phyloP scores from a whole-genome alignment of 2,329 filamentous ascomycete genomes.

The Neodidymelliopsis sp. region DNA sequence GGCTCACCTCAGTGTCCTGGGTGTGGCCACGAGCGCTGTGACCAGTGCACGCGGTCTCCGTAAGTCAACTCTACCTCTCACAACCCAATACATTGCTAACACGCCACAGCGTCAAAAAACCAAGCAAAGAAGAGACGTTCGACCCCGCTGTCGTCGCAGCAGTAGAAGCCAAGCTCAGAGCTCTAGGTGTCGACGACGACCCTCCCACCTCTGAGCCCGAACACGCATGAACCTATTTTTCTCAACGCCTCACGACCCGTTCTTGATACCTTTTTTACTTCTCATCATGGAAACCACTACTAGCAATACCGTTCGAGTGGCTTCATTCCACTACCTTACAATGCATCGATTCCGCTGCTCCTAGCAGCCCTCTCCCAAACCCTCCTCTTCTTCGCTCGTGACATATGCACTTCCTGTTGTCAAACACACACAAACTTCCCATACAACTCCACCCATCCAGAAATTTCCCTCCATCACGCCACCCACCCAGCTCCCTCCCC shows the following conservation, averaged over 20 bases:
- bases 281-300: neutral
- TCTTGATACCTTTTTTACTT: neutral
- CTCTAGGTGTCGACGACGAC: conserved; percentile 39
- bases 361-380: neutral
- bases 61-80: conserved; percentile 36
- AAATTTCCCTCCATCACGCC: neutral
- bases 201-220: conserved; percentile 25
- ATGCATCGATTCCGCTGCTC: conserved; percentile 8
- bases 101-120: conserved; percentile 60
- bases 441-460: neutral
- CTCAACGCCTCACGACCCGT: neutral
- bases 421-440: too few species aligned
- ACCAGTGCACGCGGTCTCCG: conserved; percentile 64
- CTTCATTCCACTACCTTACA: neutral
- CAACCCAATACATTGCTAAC: conserved; percentile 16
- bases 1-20: conserved; percentile 64
- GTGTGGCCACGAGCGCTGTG: conserved; percentile 68
- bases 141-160: conserved; percentile 67
- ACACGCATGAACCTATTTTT: conserved; percentile 12
- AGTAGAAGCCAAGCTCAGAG: conserved; percentile 63
- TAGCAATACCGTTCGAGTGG: neutral
- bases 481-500: neutral
- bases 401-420: too few species aligned
- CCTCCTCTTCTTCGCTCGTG: neutral
- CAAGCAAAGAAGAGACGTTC: conserved; percentile 62